Percentiles rank a stretch among this genome's conserved stretches.
Conservation (phyloP, 2,329 filamentous ascomycete genomes). For the Paramyrothecium sp. region DNA sequence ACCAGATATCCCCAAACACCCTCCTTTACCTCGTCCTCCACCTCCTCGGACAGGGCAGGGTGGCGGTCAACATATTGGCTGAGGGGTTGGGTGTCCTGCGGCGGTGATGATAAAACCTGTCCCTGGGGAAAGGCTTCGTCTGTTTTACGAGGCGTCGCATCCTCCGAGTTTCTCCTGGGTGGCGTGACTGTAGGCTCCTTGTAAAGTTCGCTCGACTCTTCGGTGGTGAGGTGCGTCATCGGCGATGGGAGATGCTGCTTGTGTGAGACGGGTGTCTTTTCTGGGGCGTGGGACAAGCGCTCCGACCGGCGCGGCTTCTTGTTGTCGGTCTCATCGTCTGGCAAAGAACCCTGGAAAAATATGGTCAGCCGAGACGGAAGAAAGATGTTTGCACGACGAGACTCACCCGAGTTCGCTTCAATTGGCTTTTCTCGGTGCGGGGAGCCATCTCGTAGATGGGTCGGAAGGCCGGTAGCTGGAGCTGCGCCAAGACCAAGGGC, state of each 20-base stretch:
- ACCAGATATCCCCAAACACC: slow-evolving; percentile 96
- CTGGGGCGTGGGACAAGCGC: slow-evolving; percentile 59
- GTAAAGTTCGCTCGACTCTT: slow-evolving; percentile 56
- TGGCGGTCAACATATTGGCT: slow-evolving; percentile 74
- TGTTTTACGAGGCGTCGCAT: slow-evolving; percentile 49
- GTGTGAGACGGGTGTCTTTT: slow-evolving; percentile 59
- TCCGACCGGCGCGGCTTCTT: slow-evolving; percentile 86
- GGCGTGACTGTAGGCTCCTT: slow-evolving; percentile 75
- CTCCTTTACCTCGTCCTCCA: slow-evolving; percentile 78
- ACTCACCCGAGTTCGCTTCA: slow-evolving; percentile 78
- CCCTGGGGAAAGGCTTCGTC: slow-evolving; percentile 46
- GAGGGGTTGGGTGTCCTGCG: slow-evolving; percentile 60
- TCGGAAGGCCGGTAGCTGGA: slow-evolving; percentile 12
- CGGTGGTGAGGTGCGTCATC: slow-evolving; percentile 59
- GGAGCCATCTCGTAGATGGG: slow-evolving; percentile 50
- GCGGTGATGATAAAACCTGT: slow-evolving; percentile 56
- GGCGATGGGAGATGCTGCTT: slow-evolving; percentile 78
- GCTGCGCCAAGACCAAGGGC: slow-evolving; percentile 11
- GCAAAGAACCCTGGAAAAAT: slow-evolving; percentile 58
- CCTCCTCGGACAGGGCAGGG: slow-evolving; percentile 71
- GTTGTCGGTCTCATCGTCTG: slow-evolving; percentile 61
- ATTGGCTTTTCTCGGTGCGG: slow-evolving; percentile 72
- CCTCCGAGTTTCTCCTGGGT: slow-evolving; percentile 57
- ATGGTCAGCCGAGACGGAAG: slow-evolving; percentile 17
- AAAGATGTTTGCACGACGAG: slow-evolving; percentile 16